phyloP scores from a whole-genome alignment of 495 filamentous ascomycete genomes.

The Achaetomiella virescens region DNA sequence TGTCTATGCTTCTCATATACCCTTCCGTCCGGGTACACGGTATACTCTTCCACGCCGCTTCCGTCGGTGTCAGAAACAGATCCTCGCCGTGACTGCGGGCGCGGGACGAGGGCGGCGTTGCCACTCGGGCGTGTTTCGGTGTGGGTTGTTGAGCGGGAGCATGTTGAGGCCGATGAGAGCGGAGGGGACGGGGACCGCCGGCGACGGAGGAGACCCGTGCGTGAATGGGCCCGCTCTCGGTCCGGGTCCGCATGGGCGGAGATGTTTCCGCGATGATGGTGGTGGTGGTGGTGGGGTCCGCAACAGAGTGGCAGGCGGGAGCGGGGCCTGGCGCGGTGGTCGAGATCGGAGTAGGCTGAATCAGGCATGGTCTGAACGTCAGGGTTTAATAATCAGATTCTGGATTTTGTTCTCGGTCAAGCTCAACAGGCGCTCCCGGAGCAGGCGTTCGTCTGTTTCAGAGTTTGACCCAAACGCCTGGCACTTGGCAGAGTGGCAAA shows the following conservation, averaged over 20 bases:
- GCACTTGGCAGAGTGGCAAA: no score
- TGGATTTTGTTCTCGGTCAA: no score
- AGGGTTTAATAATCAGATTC: no score
- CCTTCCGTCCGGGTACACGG: slow-evolving; percentile 6
- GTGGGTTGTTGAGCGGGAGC: neutral
- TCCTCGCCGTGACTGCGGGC: neutral
- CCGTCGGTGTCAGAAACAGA: neutral
- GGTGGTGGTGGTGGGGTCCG: neutral
- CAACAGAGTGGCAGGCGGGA: neutral
- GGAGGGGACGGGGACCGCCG: neutral
- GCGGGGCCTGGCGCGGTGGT: neutral
- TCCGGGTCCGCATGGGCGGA: neutral
- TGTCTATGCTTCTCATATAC: neutral
- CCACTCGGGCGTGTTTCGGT: neutral
- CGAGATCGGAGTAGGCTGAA: neutral
- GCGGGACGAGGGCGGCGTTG: neutral
- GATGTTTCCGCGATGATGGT: neutral
- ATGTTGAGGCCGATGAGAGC: neutral
- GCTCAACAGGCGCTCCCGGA: neutral
- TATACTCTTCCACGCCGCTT: slow-evolving; percentile 2
- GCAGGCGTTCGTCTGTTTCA: neutral
- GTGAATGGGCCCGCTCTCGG: neutral
- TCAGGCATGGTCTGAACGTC: neutral
- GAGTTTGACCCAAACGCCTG: no score
- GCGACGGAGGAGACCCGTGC: neutral